phyloP scores from a whole-genome alignment of 2,329 filamentous ascomycete genomes.

The Phyllachora maydis region DNA sequence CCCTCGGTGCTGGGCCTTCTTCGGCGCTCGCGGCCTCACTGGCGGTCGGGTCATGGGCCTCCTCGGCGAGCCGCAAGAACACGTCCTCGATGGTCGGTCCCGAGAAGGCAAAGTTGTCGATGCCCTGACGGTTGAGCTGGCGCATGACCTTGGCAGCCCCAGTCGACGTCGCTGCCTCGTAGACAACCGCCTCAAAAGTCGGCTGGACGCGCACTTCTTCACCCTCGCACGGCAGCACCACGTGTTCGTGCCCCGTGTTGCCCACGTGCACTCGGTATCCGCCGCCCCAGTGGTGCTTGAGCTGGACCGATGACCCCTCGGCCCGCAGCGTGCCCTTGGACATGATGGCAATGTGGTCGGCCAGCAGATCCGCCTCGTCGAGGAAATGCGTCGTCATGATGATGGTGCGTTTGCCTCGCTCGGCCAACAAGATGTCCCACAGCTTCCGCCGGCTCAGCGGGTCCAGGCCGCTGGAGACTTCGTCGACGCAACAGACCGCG shows the following conservation, averaged over 20 bases:
- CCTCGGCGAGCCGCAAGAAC: constrained; percentile 70
- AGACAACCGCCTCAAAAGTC: constrained; percentile 52
- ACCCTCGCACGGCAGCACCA: constrained; percentile 26
- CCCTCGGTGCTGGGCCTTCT: not conserved
- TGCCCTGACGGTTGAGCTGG: constrained; percentile 40
- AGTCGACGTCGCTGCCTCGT: constrained; percentile 47
- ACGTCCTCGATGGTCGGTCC: constrained; percentile 88
- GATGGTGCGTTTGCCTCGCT: constrained; percentile 64
- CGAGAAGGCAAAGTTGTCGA: constrained; percentile 66
- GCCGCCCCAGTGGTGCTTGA: constrained; percentile 65
- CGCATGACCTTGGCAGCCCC: constrained; percentile 53
- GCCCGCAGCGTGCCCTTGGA: constrained; percentile 70
- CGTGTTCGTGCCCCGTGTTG: constrained; percentile 29
- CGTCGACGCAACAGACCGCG: constrained; percentile 74
- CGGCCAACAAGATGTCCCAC: constrained; percentile 80
- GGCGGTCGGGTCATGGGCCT: constrained; percentile 37
- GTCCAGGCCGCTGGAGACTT: constrained; percentile 76
- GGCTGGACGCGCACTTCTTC: constrained; percentile 33
- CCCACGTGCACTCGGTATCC: constrained; percentile 69
- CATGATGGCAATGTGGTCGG: constrained; percentile 74
- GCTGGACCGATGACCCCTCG: constrained; percentile 63
- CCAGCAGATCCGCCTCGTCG: constrained; percentile 77
- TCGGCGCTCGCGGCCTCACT: not conserved
- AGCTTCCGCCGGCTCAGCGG: constrained; percentile 74
- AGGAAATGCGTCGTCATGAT: constrained; percentile 85